A percentile compares a stretch with the other conserved stretches of the same genome.
Conservation (phyloP, 345 rosid species). For the Corchorus olitorius region DNA sequence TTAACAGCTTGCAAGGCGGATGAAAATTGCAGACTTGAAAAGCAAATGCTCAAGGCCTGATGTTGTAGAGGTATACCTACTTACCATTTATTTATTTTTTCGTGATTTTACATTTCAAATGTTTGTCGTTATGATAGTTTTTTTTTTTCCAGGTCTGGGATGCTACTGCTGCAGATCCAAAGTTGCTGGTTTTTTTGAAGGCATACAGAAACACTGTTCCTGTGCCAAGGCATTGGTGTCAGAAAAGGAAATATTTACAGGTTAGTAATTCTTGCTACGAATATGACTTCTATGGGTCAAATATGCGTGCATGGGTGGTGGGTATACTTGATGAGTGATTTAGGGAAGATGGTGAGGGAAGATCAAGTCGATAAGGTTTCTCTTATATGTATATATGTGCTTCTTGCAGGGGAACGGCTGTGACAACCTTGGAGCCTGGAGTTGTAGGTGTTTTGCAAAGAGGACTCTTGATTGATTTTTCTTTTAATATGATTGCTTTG, state of each 20-base stretch:
- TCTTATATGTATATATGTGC: constrained; percentile 98
- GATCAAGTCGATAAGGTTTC: constrained; percentile 75
- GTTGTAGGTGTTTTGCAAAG: constrained; percentile 89
- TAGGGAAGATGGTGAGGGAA: constrained; percentile 58
- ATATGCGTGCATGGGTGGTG: constrained; percentile 51
- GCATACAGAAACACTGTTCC: constrained; percentile 95
- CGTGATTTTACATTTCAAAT: background rate
- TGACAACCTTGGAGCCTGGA: constrained; percentile 91
- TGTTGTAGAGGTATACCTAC: constrained; percentile 86
- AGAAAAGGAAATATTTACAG: constrained; percentile 98
- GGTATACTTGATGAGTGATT: constrained; percentile 45
- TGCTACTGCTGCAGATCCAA: constrained; percentile 97
- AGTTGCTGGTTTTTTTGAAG: constrained; percentile 89
- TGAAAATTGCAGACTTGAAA: constrained; percentile 94
- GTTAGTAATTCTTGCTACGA: constrained; percentile 47
- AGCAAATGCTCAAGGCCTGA: constrained; percentile 95
- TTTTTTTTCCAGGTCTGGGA: constrained; percentile 84
- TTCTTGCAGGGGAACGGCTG: constrained; percentile 99
- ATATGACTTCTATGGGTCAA: constrained; percentile 27
- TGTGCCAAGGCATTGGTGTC: constrained; percentile 99
- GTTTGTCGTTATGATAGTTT: background rate
- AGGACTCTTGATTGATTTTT: constrained; percentile 50
- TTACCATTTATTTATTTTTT: background rate
- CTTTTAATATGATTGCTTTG: constrained; percentile 34
- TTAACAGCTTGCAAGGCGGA: constrained; percentile 80